phyloP scores from a whole-genome alignment of 306 rosid species.

The Vigna radiata region DNA sequence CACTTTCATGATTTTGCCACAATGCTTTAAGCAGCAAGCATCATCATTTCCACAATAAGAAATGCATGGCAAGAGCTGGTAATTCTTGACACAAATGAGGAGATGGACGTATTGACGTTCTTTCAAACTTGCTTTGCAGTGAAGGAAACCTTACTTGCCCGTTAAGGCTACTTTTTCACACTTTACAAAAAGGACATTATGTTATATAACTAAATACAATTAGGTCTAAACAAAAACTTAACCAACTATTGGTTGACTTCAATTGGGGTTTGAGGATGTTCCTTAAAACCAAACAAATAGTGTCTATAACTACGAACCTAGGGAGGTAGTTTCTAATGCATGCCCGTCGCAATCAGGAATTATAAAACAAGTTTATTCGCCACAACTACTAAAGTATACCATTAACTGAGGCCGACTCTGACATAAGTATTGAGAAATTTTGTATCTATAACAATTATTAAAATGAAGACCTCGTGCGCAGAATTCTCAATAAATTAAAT shows the following conservation, averaged over 20 bases:
- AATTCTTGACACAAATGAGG: conserved; percentile 16
- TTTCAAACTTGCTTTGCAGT: conserved; percentile 27
- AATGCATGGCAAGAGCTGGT: conserved; percentile 29
- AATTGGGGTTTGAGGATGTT: conserved; percentile 9
- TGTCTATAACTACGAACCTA: background rate
- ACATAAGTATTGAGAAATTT: background rate
- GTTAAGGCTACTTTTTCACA: conserved; percentile 24
- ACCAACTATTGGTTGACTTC: conserved; percentile 6
- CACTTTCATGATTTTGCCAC: conserved; percentile 15
- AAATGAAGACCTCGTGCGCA: background rate
- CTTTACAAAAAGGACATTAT: conserved; percentile 5
- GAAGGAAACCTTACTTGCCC: conserved; percentile 42
- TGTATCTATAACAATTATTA: background rate
- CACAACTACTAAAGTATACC: background rate
- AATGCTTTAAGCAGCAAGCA: conserved; percentile 13
- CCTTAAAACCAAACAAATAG: background rate
- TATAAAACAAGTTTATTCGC: background rate
- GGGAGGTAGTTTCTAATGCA: background rate
- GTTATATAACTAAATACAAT: background rate
- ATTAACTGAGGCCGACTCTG: background rate
- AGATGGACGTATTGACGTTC: conserved; percentile 11
- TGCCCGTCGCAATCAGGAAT: background rate
- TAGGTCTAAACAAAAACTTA: conserved; percentile 29
- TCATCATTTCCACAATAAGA: conserved; percentile 4
- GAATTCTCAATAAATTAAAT: background rate